A percentile compares a stretch with the other conserved stretches of the same genome.
Conservation (phyloP, 371 early-diverging fungal genomes). For the Mortierella sp. region DNA sequence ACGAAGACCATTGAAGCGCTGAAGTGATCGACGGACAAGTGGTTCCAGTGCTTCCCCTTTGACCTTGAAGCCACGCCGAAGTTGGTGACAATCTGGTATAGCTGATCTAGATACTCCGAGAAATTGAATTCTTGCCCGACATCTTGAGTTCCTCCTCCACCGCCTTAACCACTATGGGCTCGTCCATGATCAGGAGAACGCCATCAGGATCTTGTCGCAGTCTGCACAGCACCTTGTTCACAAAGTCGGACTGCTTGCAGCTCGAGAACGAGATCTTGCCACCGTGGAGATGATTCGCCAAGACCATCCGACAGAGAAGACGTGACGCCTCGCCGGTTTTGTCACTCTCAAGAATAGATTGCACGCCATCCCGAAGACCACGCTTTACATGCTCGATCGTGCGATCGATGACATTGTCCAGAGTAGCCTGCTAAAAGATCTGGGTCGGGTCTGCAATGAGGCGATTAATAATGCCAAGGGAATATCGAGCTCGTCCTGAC, state of each 20-base stretch:
- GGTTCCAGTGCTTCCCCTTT: conserved; percentile 25
- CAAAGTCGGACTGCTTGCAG: no score
- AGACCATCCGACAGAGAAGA: no score
- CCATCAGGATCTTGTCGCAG: conserved; percentile 7
- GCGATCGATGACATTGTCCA: no score
- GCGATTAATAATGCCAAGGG: no score
- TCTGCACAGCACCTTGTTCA: no score
- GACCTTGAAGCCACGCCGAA: conserved; percentile 17
- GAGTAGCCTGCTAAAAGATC: no score
- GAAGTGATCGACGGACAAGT: conserved; percentile 32
- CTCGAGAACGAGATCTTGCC: conserved; percentile 5
- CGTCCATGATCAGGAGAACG: conserved; percentile 20
- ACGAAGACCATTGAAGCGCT: conserved; percentile 24
- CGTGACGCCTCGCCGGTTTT: no score
- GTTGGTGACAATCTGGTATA: neutral
- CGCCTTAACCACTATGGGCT: conserved; percentile 28
- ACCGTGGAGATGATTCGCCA: neutral
- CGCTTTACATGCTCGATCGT: no score
- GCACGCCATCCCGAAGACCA: no score
- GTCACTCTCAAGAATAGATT: no score
- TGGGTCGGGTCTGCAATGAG: no score
- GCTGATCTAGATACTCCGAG: neutral
- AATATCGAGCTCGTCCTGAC: no score
- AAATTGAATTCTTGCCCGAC: conserved; percentile 12
- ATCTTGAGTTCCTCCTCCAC: conserved; percentile 14